Evolutionary conservation across 139 green algal species (phyloP), one percentile per base, ranked within the genome.

Genomic region (Coelastrella sp.): DNA sequence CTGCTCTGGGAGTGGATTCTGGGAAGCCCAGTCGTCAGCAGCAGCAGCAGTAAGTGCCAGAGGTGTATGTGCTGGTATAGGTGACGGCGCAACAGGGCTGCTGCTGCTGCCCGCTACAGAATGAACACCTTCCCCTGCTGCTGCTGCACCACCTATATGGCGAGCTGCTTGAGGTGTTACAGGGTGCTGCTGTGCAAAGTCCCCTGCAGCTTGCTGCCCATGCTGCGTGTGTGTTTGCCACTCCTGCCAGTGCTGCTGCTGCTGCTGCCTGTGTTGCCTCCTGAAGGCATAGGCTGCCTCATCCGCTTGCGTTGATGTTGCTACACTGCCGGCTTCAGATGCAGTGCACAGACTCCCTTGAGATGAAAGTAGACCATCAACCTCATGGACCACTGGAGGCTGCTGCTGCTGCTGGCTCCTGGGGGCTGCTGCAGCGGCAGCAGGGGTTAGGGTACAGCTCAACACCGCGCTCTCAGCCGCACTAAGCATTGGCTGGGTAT

Each of bases 121-220:
- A n/a, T n/a, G n/a, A n/a, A n/a, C n/a, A n/a, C n/a, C n/a, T n/a
- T n/a, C n/a, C n/a, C n/a, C n/a, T n/a, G n/a, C 17, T 64, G 17
- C 53, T 64, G 53, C 21, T 75, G 35, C 34, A 34, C 66, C 66
- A 19, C 3, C 67, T 27, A 8, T 5, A 25, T 35, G 69, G 23
- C 32, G 17, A 60, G 73, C 73, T 66, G 73, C 30, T 81, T 21
- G 17, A 32, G 50, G 35, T 50, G 67, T 51, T 3, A 53, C 35
- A 57, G 67, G 72, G 45, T 64, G 30, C 72, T 43, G 37, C 69
- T 78, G 69, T n/a, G n/a, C n/a, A n/a, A n/a, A n/a, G n/a, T n/a
- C n/a, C n/a, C n/a, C 25, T 60, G 71, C 41, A 27, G 40, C 68
- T 23, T 57, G 68, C 19, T 4, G 4, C 19, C 37, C 37, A 38